Base-by-base conservation (phyloP, 176 grass and related monocot genomes). In the Cymbopogon citratus region DNA sequence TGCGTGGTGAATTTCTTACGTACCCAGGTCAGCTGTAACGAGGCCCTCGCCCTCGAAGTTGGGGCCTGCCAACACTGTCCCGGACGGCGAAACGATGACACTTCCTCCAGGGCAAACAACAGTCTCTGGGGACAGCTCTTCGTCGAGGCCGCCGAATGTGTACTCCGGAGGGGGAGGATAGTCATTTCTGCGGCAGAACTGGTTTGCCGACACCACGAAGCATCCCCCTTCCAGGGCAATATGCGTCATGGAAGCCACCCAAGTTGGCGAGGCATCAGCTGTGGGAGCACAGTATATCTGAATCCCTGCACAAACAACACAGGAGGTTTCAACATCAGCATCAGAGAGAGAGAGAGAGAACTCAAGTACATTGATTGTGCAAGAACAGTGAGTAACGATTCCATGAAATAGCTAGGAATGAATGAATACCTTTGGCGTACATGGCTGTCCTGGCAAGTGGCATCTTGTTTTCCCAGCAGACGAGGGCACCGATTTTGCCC, bases 401-500 rank as follows among this genome's bases (percentile, higher is more conserved):
- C 66, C 59, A 84, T 65, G 26, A 69, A 57, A 60, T 36, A 49
- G 13, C 45, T 48, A 48, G 10, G 0, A 12, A 12, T 13, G 48
- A 51, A 49, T 41, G 5, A 62, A 81, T 87, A 95, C 92, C 96
- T 98, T 98, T 98, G 57, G 86, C 96, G 71, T 98, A 98, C 78
- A 98, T 52, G 15, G 96, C 95, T 5, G 77, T 90, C 81, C 96
- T 87, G 12, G 90, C 24, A 80, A 98, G 92, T 63, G 92, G 96
- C 96, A 98, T 98, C 73, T 75, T 91, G 56, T 91, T 98, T 56
- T 98, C 96, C 96, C 92, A 98, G 79, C 96, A 98, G 80, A 98
- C 90, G 40, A 80, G 24, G 8, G 88, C 60, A 72, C 92, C 90
- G 15, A 98, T 95, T 71, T 95, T 98, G 69, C 96, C 96, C 66